Conservation (phyloP, 768 basidiomycete genomes). For the Lanmaoa rubissima region DNA sequence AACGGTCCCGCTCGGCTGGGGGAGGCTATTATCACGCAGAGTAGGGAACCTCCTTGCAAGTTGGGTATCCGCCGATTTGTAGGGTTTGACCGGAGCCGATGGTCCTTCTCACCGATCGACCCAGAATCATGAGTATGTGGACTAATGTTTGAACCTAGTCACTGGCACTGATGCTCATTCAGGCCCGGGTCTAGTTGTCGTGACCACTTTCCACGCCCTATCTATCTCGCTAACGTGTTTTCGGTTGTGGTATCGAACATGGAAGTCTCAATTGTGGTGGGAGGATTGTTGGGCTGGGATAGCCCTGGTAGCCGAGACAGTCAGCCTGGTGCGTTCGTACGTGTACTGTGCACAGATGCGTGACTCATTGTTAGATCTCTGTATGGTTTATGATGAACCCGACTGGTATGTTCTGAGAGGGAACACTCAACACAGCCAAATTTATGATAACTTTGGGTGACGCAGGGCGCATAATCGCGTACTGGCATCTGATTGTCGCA, state of each 20-base stretch:
- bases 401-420: neutral
- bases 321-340: neutral
- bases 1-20: neutral
- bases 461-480: neutral
- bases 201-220: neutral
- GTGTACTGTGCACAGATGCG: neutral
- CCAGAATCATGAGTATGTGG: neutral
- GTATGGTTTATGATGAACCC: neutral
- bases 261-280: neutral
- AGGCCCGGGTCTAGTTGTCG: neutral
- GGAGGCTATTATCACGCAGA: neutral
- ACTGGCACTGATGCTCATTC: neutral
- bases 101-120: neutral
- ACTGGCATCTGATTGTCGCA: neutral
- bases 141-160: neutral
- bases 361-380: neutral
- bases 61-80: neutral
- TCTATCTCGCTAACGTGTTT: neutral
- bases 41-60: neutral
- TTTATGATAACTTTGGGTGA: neutral
- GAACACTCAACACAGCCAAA: too few species aligned
- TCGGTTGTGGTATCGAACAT: neutral
- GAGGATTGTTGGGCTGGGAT: neutral
- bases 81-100: neutral
- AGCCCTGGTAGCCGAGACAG: neutral